A percentile compares a stretch with the other conserved stretches of the same genome.
These are phyloP conservation scores for Scolecobasidium constrictum DNA, from an alignment of 2,329 filamentous ascomycete genomes.

Conservation along the genomic window DNA sequence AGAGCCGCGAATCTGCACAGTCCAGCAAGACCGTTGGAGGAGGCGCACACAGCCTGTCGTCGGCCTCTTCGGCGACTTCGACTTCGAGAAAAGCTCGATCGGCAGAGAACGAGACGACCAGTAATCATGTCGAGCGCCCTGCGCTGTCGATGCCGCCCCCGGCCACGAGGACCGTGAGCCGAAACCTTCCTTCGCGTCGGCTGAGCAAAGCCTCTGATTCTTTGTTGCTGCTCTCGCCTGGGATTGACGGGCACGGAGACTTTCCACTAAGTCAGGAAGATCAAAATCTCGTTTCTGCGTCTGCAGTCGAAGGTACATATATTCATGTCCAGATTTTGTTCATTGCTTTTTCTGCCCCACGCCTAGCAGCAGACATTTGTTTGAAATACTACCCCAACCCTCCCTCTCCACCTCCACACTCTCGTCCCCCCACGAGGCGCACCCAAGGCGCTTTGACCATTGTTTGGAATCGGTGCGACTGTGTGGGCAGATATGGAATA, in stretches of 20 bases:
- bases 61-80: conserved; percentile 28
- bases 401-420: conserved; percentile 32
- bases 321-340: no score
- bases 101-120: conserved; percentile 49
- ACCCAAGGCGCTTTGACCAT: conserved; percentile 38
- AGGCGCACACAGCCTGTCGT: conserved; percentile 33
- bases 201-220: conserved; percentile 27
- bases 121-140: conserved; percentile 46
- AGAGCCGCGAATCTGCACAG: conserved; percentile 27
- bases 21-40: conserved; percentile 13
- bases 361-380: no score
- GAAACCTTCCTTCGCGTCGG: conserved; percentile 30
- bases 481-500: conserved; percentile 29
- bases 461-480: conserved; percentile 21
- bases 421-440: conserved; percentile 9
- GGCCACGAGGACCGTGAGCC: conserved; percentile 29
- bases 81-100: conserved; percentile 44
- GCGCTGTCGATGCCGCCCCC: conserved; percentile 56
- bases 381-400: no score
- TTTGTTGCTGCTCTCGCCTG: not conserved
- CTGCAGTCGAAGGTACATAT: conserved; percentile 13
- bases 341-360: no score
- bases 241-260: no score
- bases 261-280: no score
- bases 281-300: not conserved